Percentiles rank a stretch among this genome's conserved stretches.
Conservation (phyloP, 805 yeast species). For the Spathaspora arborariae region DNA sequence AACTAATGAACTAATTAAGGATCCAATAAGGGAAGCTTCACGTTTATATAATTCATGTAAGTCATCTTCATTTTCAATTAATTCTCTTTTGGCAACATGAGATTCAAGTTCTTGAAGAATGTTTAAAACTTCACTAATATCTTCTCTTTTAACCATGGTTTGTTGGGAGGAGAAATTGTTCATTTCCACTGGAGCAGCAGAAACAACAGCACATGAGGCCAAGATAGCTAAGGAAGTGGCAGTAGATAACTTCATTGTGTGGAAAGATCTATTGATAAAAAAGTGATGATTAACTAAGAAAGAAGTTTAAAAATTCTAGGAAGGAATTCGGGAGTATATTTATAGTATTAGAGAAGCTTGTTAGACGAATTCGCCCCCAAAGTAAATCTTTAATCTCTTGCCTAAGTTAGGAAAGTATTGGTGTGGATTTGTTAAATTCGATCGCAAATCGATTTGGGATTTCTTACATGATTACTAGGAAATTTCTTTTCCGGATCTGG, state of each 20-base stretch:
- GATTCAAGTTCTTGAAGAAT: conserved; percentile 30
- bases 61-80: conserved; percentile 22
- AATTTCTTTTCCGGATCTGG: background rate
- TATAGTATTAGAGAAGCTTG: background rate
- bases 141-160: conserved; percentile 32
- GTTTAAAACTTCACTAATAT: conserved; percentile 28
- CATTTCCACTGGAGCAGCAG: conserved; percentile 27
- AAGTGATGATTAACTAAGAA: background rate
- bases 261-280: background rate
- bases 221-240: conserved; percentile 38
- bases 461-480: background rate
- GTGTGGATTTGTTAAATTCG: background rate
- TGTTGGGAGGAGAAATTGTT: conserved; percentile 14
- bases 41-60: conserved; percentile 26
- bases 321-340: background rate
- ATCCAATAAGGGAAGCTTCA: conserved; percentile 31
- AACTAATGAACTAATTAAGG: conserved; percentile 34
- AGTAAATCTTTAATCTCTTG: background rate
- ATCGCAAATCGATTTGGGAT: background rate
- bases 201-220: conserved; percentile 33
- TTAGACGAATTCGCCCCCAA: background rate
- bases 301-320: background rate
- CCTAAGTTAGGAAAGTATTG: background rate
- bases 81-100: conserved; percentile 34
- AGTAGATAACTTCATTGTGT: conserved; percentile 37